These are phyloP conservation scores for Tilletia indica DNA, from an alignment of 1,284 basidiomycete genomes.

Conservation along the genomic window DNA sequence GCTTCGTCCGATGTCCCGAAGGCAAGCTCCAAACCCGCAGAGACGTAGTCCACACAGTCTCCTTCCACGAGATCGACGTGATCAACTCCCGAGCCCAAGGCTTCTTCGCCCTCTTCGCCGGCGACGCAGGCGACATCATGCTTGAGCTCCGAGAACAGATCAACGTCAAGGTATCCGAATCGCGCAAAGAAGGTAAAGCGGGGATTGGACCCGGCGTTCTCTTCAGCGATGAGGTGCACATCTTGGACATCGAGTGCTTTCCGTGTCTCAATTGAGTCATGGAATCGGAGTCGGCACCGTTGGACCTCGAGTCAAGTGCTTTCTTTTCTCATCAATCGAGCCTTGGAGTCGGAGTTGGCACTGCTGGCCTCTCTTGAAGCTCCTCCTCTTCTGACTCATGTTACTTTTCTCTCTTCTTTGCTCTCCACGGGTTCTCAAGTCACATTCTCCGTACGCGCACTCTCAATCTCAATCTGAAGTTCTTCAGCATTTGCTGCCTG, in stretches of 20 bases:
- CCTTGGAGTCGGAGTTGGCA: no score
- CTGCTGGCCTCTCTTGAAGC: no score
- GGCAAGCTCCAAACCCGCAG: conserved; percentile 96
- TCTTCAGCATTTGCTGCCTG: no score
- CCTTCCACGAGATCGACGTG: conserved; percentile 96
- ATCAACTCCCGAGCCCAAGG: conserved; percentile 97
- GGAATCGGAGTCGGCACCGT: conserved; percentile 85
- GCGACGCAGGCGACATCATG: conserved; percentile 98
- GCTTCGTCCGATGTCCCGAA: conserved; percentile 95
- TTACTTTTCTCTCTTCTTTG: no score
- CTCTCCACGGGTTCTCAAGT: no score
- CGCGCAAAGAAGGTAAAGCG: conserved; percentile 97
- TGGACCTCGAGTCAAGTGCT: no score
- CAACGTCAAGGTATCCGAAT: conserved; percentile 92
- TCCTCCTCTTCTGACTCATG: no score
- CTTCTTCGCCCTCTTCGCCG: conserved; percentile 63
- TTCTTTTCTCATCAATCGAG: no score
- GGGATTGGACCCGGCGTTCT: conserved; percentile 83
- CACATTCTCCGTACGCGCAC: no score
- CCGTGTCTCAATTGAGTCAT: conserved; percentile 95
- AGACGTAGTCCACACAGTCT: conserved; percentile 94
- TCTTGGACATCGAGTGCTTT: conserved; percentile 99
- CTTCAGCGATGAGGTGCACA: conserved; percentile 67
- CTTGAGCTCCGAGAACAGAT: conserved; percentile 94
- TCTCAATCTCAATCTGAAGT: no score